Conservation (phyloP, 78 protist species). For the Cavenderia fasciculata region DNA sequence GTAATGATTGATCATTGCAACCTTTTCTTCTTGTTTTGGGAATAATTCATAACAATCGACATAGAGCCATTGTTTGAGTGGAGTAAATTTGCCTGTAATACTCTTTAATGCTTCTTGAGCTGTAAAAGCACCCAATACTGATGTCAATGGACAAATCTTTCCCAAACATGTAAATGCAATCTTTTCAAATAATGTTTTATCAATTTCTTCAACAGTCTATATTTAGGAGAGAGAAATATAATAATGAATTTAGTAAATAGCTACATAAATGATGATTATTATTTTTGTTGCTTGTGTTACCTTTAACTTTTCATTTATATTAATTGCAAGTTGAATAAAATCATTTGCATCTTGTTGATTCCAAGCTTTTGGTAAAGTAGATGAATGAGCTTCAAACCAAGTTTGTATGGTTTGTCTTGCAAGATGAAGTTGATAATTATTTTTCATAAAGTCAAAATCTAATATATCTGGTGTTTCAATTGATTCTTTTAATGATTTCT, state of each 20-base stretch:
- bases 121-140: constrained; percentile 90
- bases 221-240: too few species aligned
- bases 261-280: not conserved
- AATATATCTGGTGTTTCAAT: constrained; percentile 70
- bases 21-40: not conserved
- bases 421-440: constrained; percentile 77
- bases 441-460: constrained; percentile 89
- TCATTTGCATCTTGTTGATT: constrained; percentile 53
- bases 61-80: constrained; percentile 94
- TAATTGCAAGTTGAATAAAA: constrained; percentile 15
- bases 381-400: too few species aligned
- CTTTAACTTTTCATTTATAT: not conserved
- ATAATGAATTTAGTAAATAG: too few species aligned
- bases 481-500: constrained; percentile 79
- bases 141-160: constrained; percentile 81
- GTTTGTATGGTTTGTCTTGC: constrained; percentile 88
- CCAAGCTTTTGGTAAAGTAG: constrained; percentile 82
- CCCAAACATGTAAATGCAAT: constrained; percentile 79
- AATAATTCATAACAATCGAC: constrained; percentile 33
- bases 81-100: constrained; percentile 95
- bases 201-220: not conserved
- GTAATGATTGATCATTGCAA: not conserved
- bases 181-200: constrained; percentile 55
- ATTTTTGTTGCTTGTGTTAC: not conserved
- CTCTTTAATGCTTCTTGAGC: constrained; percentile 98